Conservation (phyloP, 495 filamentous ascomycete species). For the Penicillium fimorum region DNA sequence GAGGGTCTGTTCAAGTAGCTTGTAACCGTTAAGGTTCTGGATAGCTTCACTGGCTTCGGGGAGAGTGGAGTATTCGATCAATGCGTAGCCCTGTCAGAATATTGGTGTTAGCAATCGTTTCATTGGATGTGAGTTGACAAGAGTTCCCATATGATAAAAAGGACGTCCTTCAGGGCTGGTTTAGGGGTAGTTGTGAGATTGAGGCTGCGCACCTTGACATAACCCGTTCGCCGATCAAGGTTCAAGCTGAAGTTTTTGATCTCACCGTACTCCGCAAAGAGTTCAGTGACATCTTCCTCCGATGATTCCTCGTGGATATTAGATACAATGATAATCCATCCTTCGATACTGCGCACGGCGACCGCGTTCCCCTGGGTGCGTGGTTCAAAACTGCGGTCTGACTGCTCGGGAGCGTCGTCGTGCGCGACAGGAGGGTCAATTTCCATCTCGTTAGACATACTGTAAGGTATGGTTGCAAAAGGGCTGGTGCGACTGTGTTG, state of each 20-base stretch:
- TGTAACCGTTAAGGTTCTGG: constrained; percentile 73
- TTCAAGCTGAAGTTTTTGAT: constrained; percentile 98
- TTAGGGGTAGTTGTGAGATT: not conserved
- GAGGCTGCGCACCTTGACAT: constrained; percentile 77
- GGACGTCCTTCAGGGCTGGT: not conserved
- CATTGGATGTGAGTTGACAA: not conserved
- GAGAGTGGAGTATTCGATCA: constrained; percentile 91
- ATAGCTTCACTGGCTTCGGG: constrained; percentile 84
- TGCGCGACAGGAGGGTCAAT: constrained; percentile 59
- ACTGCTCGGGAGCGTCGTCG: constrained; percentile 45
- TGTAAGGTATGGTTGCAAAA: constrained; percentile 10
- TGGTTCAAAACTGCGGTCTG: constrained; percentile 59
- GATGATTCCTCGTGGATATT: constrained; percentile 98
- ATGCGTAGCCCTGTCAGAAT: constrained; percentile 71
- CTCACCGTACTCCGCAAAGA: constrained; percentile 94
- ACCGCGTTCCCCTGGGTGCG: constrained; percentile 78
- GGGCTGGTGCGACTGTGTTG: not conserved
- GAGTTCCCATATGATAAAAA: not conserved
- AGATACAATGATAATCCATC: constrained; percentile 96
- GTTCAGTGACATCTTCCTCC: constrained; percentile 92
- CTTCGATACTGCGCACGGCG: constrained; percentile 96
- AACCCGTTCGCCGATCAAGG: constrained; percentile 90
- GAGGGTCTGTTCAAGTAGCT: constrained; percentile 91
- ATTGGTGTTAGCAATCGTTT: constrained; percentile 13
- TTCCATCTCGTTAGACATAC: constrained; percentile 79